Evolutionary conservation across 2,329 filamentous ascomycete genomes (phyloP).

Genomic region (Ambrosiella cleistominuta): DNA sequence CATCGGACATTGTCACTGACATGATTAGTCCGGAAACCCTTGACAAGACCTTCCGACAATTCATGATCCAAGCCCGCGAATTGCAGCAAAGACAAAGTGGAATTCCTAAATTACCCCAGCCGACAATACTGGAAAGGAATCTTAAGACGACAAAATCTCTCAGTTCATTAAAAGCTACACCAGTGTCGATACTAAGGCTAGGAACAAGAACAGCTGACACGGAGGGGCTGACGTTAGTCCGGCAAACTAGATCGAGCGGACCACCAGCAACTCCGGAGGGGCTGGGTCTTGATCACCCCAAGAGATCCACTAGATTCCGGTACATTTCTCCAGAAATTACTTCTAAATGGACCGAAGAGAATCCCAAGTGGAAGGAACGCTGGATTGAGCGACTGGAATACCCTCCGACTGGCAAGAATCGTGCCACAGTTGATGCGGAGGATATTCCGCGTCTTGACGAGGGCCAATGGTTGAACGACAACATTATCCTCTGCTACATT

Average conservation of each 20-base stretch:
- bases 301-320: neutral
- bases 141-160: neutral
- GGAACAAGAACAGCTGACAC: neutral
- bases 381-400: conserved; percentile 47
- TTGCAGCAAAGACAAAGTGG: neutral
- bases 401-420: conserved; percentile 37
- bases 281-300: neutral
- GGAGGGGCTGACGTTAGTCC: neutral
- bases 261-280: neutral
- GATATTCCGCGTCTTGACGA: conserved; percentile 67
- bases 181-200: neutral
- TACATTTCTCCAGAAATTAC: neutral
- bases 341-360: conserved; percentile 29
- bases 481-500: conserved; percentile 75
- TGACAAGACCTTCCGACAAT: neutral
- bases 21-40: neutral
- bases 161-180: neutral
- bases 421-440: conserved; percentile 48
- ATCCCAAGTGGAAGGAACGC: conserved; percentile 32
- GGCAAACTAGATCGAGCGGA: conserved; percentile 9
- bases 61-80: neutral
- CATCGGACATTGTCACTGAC: neutral
- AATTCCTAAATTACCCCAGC: neutral
- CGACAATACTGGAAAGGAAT: neutral
- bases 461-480: conserved; percentile 81